phyloP scores from a whole-genome alignment of 345 rosid genomes.

The Rubroshorea leprosula region DNA sequence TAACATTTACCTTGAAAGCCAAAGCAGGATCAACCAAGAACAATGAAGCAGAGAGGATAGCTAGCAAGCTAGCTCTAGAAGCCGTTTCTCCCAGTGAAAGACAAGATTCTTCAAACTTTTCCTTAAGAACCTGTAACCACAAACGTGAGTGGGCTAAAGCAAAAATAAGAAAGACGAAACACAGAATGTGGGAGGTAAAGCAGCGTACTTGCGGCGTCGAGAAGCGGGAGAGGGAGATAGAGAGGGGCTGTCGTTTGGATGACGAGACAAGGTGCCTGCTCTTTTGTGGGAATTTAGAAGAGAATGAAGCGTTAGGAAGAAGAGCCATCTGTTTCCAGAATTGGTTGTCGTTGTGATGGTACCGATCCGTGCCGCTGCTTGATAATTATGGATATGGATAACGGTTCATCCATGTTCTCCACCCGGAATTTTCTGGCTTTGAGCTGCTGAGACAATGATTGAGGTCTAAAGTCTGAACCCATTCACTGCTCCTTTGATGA shows the following conservation, averaged over 20 bases:
- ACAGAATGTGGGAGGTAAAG: neutral
- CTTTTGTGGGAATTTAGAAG: constrained; percentile 31
- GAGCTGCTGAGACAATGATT: neutral
- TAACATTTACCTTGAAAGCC: constrained; percentile 52
- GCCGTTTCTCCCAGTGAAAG: constrained; percentile 28
- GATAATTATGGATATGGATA: neutral
- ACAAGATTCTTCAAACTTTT: constrained; percentile 18
- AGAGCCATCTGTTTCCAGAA: too few species aligned
- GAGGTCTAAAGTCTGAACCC: neutral
- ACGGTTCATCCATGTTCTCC: too few species aligned
- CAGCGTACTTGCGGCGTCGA: constrained; percentile 20
- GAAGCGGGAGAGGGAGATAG: constrained; percentile 15
- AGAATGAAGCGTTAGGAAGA: constrained; percentile 39
- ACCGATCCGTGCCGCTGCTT: too few species aligned
- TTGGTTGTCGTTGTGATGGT: too few species aligned
- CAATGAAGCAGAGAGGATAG: constrained; percentile 57
- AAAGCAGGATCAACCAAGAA: constrained; percentile 71
- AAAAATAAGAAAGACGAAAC: neutral
- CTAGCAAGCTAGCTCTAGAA: constrained; percentile 50
- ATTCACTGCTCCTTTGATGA: too few species aligned
- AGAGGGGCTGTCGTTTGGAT: constrained; percentile 10
- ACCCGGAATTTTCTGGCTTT: too few species aligned
- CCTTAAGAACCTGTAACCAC: constrained; percentile 19
- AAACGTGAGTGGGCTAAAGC: neutral
- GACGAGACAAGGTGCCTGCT: constrained; percentile 16